A percentile compares a stretch with the other conserved stretches of the same genome.
Conservation (phyloP, 2,329 filamentous ascomycete species). For the Nigrospora oryzae region DNA sequence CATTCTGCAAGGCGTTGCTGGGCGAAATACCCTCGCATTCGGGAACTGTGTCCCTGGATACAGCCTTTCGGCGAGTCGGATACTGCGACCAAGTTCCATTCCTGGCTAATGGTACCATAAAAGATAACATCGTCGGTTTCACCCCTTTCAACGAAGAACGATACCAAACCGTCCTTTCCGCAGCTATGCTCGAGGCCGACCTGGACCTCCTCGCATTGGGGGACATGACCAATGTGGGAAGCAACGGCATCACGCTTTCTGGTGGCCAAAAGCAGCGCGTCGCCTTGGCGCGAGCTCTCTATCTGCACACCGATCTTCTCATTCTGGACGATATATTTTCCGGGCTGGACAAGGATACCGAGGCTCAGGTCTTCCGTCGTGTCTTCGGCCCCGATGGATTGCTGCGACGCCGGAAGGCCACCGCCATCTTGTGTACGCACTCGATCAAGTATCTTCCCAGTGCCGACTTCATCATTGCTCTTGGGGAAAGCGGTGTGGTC, state of each 20-base stretch:
- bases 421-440: slow-evolving; percentile 2
- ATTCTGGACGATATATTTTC: slow-evolving; percentile 30
- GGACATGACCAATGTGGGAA: slow-evolving; percentile 17
- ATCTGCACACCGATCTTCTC: slow-evolving; percentile 20
- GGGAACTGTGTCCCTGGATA: slow-evolving; percentile 14
- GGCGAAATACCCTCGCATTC: slow-evolving; percentile 22
- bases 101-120: slow-evolving; percentile 30
- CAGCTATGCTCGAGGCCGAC: slow-evolving; percentile 18
- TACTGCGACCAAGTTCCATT: slow-evolving; percentile 36
- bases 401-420: slow-evolving; percentile 7
- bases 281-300: slow-evolving; percentile 28
- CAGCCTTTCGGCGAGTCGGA: slow-evolving; percentile 15
- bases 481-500: slow-evolving; percentile 1
- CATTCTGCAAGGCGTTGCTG: slow-evolving; percentile 30
- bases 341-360: slow-evolving; percentile 26
- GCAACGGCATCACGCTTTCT: slow-evolving; percentile 7
- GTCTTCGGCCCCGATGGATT: slow-evolving; percentile 18
- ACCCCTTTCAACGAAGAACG: slow-evolving; percentile 14
- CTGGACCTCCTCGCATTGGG: slow-evolving; percentile 14
- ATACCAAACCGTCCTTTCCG: slow-evolving; percentile 16
- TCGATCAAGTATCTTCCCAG: slow-evolving; percentile 1
- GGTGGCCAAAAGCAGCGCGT: slow-evolving; percentile 9
- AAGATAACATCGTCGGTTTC: slow-evolving; percentile 26
- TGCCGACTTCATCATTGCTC: slow-evolving; percentile 1
- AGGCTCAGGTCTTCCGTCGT: slow-evolving; percentile 18